Evolutionary conservation across 2,329 filamentous ascomycete genomes (phyloP).

Genomic region (Cadophora sp.): DNA sequence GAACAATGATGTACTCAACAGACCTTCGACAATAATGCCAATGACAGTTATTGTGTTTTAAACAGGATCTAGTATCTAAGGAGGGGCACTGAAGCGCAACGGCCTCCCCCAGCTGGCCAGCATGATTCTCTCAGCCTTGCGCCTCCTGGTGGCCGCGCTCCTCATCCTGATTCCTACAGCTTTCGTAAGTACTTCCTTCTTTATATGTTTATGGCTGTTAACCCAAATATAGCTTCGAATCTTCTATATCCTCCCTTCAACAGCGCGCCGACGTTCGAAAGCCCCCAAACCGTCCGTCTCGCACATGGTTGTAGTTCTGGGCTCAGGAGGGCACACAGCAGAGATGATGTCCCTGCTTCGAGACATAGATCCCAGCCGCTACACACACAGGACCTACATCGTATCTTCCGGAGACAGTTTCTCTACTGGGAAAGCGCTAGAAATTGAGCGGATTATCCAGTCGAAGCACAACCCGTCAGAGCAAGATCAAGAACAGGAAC

Average conservation of each 20-base stretch:
- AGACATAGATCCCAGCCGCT: slow-evolving; percentile 57
- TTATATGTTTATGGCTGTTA: background rate
- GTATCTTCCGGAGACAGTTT: slow-evolving; percentile 78
- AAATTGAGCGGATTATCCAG: slow-evolving; percentile 63
- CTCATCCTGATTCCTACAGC: slow-evolving; percentile 36
- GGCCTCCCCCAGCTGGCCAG: background rate
- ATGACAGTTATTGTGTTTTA: background rate
- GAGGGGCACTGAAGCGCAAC: background rate
- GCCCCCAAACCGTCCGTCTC: slow-evolving; percentile 45
- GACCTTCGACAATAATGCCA: background rate
- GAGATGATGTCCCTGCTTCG: slow-evolving; percentile 90
- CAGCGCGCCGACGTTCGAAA: slow-evolving; percentile 19
- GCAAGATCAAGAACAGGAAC: slow-evolving; percentile 8
- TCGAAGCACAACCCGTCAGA: slow-evolving; percentile 30
- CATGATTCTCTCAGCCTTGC: slow-evolving; percentile 37
- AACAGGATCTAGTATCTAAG: background rate
- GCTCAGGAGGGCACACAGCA: slow-evolving; percentile 91
- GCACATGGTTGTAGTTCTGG: slow-evolving; percentile 82
- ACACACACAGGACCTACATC: slow-evolving; percentile 76
- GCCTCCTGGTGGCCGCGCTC: slow-evolving; percentile 34
- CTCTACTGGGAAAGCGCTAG: slow-evolving; percentile 66
- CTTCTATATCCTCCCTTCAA: slow-evolving; percentile 41
- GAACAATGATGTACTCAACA: background rate
- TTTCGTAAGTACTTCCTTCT: slow-evolving; percentile 36
- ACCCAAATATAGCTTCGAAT: slow-evolving; percentile 40